Evolutionary conservation across 352 stramenopile species (phyloP), one percentile per base, ranked within the genome.

Genomic region (Phytophthora melonis): DNA sequence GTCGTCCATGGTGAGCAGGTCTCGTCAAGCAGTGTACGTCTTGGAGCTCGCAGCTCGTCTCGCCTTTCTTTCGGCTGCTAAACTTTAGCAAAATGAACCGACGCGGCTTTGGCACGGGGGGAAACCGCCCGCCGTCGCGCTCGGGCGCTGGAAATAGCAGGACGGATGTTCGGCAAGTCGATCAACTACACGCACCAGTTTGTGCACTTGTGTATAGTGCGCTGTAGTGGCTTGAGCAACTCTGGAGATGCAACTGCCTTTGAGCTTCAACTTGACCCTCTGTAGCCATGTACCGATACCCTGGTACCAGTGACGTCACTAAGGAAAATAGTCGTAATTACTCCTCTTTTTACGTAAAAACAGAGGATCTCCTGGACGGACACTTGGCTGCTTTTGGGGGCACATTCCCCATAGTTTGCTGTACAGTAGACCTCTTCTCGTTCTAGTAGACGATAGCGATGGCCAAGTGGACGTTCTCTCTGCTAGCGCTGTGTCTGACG

Each of bases 381-480:
- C 41, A 49, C 41, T 49, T 18, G 41, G 41, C 41, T 49, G 41
- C 41, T 49, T 21, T 19, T 18, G 16, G 14, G 36, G 41, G 41
- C 41, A 49, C 41, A 49, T 49, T 21, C 41, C 36, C 41, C 13
- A 10, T 19, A 18, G 41, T 18, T 45, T 16, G 36, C 13, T 43
- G 13, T 10, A 2, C 9, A 43, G 36, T n/a, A n/a, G n/a, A n/a
- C n/a, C n/a, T n/a, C n/a, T n/a, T n/a, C n/a, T n/a, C n/a, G n/a
- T n/a, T n/a, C 1, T 25, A 18, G 3, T 7, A 32, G 27, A 41
- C 34, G 13, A 14, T 49, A 49, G 41, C 32, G 30, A 93, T 93
- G 86, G 81, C 81, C 30, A 91, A 79, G 76, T 88, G 82, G 84
- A 70, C 77, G 50, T 74, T 85, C 57, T 71, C 74, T 14, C 59